Evolutionary conservation across 1,284 basidiomycete species (phyloP), one percentile per base, ranked within the genome.

Genomic region (Leccinum huronense): DNA sequence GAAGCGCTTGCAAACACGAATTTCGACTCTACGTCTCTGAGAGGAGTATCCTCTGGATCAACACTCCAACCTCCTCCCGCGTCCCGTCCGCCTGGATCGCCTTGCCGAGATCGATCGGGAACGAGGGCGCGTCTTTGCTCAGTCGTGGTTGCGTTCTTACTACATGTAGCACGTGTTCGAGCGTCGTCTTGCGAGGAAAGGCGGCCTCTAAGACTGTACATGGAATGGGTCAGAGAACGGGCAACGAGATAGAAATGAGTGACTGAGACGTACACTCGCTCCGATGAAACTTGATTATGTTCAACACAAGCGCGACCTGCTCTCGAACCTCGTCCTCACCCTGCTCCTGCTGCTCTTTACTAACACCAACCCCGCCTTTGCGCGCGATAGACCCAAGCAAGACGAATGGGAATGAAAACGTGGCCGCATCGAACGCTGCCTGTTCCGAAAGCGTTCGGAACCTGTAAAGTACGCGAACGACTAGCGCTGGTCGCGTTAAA

Each of bases 381-480:
- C 79, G 73, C 8, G 96, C 81, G 19, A 98, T 86, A 62, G 85
- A 83, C 8, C 81, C 85, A 13, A 99, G 79, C 13, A 99, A 81
- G 7, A 95, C 92, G 57, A 88, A 90, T 1, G 88, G 78, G 70
- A 97, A 94, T 0, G 92, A 87, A 75, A 93, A 96, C 0, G 95
- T 95, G 0, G 90, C 86, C 0, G 89, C 84, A 72, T 97, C 94
- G 58, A 99, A 90, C 0, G 94, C 87, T 0, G 85, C 79, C 71
- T 94, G 89, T 69, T 97, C 93, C 0, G 93, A 89, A 2, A 96
- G 79, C 64, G 87, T 91, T 36, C 93, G 88, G 2, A 99, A 76
- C 36, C 94, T 88, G 75, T 98, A 94, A 1, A 99, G 80, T 2
- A 98, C 88, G 19, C 97, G 92, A 53, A 93, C 82, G 34, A 95